Percentiles rank a stretch among this genome's conserved stretches.
Conservation (phyloP, 345 rosid genomes). For the Sisymbrium altissimum region DNA sequence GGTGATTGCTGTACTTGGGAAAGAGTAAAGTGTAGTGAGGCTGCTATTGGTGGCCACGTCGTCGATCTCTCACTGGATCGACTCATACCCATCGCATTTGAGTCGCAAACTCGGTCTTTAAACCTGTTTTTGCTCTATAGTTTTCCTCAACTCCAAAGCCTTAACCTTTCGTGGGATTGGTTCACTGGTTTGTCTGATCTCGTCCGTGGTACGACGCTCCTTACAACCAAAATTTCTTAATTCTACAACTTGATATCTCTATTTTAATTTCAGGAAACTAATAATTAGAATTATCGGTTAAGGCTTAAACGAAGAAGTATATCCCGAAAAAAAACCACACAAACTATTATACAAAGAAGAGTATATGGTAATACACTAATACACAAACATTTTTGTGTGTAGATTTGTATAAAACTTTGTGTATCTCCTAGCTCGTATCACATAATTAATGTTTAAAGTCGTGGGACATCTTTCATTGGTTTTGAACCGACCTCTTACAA, state of each 20-base stretch:
- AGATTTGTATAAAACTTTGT: too few species aligned
- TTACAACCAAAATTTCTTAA: background rate
- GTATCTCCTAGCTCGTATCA: too few species aligned
- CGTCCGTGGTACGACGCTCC: constrained; percentile 12
- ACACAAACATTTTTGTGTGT: too few species aligned
- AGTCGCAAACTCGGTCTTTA: constrained; percentile 7
- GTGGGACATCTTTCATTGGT: too few species aligned
- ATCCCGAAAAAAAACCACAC: too few species aligned
- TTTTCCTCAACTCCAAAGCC: constrained; percentile 18
- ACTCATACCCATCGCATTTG: constrained; percentile 3
- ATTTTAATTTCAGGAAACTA: background rate
- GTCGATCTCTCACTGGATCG: constrained; percentile 5
- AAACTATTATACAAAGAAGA: too few species aligned
- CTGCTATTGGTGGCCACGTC: background rate
- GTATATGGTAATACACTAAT: too few species aligned
- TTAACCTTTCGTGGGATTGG: constrained; percentile 16
- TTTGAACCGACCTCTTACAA: too few species aligned
- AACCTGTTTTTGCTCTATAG: constrained; percentile 16
- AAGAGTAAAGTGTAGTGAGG: constrained; percentile 15
- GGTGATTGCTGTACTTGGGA: constrained; percentile 29
- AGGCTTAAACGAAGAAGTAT: too few species aligned
- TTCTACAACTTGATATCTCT: background rate
- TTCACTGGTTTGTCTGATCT: constrained; percentile 9
- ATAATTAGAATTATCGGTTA: too few species aligned
- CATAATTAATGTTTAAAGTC: too few species aligned